Evolutionary conservation across 352 stramenopile genomes (phyloP).

Genomic region (Globisporangium radiosum): DNA sequence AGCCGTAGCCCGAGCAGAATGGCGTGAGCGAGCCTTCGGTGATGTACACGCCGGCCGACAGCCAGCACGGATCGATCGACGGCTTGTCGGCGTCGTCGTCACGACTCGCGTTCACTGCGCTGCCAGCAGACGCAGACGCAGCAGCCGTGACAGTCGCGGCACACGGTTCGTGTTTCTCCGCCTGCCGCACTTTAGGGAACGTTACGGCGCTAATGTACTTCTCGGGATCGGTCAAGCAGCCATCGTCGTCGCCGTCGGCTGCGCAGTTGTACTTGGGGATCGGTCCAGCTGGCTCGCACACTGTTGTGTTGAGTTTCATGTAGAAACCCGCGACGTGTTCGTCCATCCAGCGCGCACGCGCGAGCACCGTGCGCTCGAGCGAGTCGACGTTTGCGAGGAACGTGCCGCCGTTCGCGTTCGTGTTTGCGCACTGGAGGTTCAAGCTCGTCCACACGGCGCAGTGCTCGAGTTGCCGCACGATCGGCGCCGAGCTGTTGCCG

Average conservation of each 20-base stretch:
- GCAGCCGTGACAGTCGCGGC: too few species aligned
- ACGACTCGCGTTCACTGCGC: not conserved
- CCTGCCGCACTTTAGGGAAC: slow-evolving; percentile 14
- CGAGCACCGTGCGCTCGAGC: slow-evolving; percentile 25
- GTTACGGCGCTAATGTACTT: slow-evolving; percentile 15
- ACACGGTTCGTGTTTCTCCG: not conserved
- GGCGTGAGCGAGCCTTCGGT: slow-evolving; percentile 42
- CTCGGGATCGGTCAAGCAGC: slow-evolving; percentile 16
- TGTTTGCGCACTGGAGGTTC: slow-evolving; percentile 52
- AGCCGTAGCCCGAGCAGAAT: slow-evolving; percentile 69
- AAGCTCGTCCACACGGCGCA: slow-evolving; percentile 41
- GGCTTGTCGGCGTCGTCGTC: slow-evolving; percentile 19
- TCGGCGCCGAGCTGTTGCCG: slow-evolving; percentile 24
- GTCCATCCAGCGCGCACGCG: slow-evolving; percentile 49
- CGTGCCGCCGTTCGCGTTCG: slow-evolving; percentile 20
- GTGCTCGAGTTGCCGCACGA: slow-evolving; percentile 39
- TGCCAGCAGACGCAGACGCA: not conserved
- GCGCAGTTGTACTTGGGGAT: slow-evolving; percentile 23
- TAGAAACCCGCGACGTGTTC: slow-evolving; percentile 12
- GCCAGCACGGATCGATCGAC: slow-evolving; percentile 76
- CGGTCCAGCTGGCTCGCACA: slow-evolving; percentile 8
- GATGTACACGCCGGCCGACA: slow-evolving; percentile 54
- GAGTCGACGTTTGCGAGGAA: slow-evolving; percentile 33
- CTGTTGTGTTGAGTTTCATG: slow-evolving; percentile 11
- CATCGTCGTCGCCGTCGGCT: slow-evolving; percentile 12